Conservation (phyloP, 2,329 filamentous ascomycete species). For the Ceratocystis variospora region DNA sequence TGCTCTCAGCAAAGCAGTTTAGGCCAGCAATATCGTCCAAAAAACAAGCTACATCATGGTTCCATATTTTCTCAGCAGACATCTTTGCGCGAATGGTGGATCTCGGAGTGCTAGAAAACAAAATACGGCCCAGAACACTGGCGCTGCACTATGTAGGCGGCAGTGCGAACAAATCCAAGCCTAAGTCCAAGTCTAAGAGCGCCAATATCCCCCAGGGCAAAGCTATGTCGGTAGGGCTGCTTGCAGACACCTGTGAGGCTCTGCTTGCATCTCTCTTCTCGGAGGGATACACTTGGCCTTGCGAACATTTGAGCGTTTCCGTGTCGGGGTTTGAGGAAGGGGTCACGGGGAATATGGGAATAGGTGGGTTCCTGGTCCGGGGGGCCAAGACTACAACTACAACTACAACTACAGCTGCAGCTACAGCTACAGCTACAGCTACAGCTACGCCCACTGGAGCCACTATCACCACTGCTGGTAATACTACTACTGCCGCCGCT, state of each 20-base stretch:
- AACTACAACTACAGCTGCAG: not conserved
- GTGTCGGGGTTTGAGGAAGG: slow-evolving; percentile 90
- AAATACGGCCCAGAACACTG: slow-evolving; percentile 70
- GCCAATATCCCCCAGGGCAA: slow-evolving; percentile 64
- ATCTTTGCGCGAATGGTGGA: slow-evolving; percentile 82
- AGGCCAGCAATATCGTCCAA: slow-evolving; percentile 63
- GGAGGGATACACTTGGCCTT: slow-evolving; percentile 70
- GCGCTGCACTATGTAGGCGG: slow-evolving; percentile 70
- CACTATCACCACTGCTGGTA: too few species aligned
- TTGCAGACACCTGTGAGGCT: slow-evolving; percentile 12
- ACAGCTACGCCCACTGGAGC: too few species aligned
- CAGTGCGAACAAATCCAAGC: slow-evolving; percentile 56
- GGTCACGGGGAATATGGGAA: slow-evolving; percentile 68
- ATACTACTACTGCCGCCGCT: too few species aligned
- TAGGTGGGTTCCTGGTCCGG: slow-evolving; percentile 72
- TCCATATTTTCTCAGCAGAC: slow-evolving; percentile 81
- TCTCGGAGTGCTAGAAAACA: slow-evolving; percentile 79
- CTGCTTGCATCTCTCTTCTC: slow-evolving; percentile 60
- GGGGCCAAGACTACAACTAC: slow-evolving; percentile 23
- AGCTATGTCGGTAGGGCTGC: slow-evolving; percentile 49
- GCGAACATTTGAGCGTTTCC: slow-evolving; percentile 74
- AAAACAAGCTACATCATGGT: slow-evolving; percentile 71
- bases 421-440: not conserved
- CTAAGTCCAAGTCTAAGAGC: slow-evolving; percentile 49
- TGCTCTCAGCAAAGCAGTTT: slow-evolving; percentile 95